Conservation (phyloP, 2,329 filamentous ascomycete genomes). For the Fusarium sp. region DNA sequence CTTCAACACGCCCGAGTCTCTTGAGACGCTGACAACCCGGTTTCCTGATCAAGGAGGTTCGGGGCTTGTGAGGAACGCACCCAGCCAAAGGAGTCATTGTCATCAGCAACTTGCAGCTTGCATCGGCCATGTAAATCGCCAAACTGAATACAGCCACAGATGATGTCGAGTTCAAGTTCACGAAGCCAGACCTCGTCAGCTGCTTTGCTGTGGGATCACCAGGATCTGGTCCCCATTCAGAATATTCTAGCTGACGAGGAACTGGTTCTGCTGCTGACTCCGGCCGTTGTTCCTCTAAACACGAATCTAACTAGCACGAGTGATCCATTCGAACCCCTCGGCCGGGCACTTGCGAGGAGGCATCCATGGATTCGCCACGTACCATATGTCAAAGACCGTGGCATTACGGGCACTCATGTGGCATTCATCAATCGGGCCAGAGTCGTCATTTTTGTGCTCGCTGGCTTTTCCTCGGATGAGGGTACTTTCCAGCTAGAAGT, state of each 20-base stretch:
- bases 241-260: slow-evolving; percentile 61
- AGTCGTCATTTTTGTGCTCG: slow-evolving; percentile 71
- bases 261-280: slow-evolving; percentile 72
- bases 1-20: slow-evolving; percentile 3
- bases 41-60: slow-evolving; percentile 30
- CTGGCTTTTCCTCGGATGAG: slow-evolving; percentile 58
- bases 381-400: slow-evolving; percentile 73
- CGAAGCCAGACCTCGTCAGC: slow-evolving; percentile 32
- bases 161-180: slow-evolving; percentile 31
- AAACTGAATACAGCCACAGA: slow-evolving; percentile 31
- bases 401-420: slow-evolving; percentile 73
- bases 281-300: slow-evolving; percentile 62
- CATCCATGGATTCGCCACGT: slow-evolving; percentile 76
- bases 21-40: slow-evolving; percentile 1
- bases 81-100: slow-evolving; percentile 18
- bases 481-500: slow-evolving; percentile 65
- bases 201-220: slow-evolving; percentile 56
- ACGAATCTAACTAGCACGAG: slow-evolving; percentile 55
- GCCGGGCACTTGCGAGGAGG: slow-evolving; percentile 69
- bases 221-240: slow-evolving; percentile 60
- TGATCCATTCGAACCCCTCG: slow-evolving; percentile 81
- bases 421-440: slow-evolving; percentile 71
- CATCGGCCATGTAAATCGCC: slow-evolving; percentile 38
- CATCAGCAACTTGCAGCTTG: slow-evolving; percentile 11
- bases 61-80: slow-evolving; percentile 29